These are phyloP conservation scores for Apiotrichum veenhuisii DNA, from an alignment of 1,284 basidiomycete genomes.

Conservation along the genomic window DNA sequence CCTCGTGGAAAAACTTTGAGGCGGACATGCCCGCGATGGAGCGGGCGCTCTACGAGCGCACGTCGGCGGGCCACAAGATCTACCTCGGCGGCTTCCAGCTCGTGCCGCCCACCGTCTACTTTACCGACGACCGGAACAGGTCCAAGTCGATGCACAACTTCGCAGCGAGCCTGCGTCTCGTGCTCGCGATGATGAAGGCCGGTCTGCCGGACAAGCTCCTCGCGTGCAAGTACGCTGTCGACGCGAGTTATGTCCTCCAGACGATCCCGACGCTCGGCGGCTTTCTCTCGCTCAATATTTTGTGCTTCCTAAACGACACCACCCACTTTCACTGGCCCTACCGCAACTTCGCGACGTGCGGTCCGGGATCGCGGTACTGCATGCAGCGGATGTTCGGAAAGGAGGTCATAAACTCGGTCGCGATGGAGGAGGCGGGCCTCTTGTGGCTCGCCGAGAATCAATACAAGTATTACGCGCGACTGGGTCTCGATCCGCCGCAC, in stretches of 20 bases:
- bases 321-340: slow-evolving; percentile 20
- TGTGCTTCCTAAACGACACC: slow-evolving; percentile 28
- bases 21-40: slow-evolving; percentile 23
- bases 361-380: slow-evolving; percentile 26
- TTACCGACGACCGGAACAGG: slow-evolving; percentile 14
- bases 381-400: slow-evolving; percentile 28
- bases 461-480: slow-evolving; percentile 28
- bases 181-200: slow-evolving; percentile 27
- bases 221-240: slow-evolving; percentile 26
- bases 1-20: slow-evolving; percentile 19
- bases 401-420: slow-evolving; percentile 18
- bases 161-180: slow-evolving; percentile 28
- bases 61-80: slow-evolving; percentile 19
- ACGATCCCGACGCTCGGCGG: slow-evolving; percentile 31
- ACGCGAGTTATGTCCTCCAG: slow-evolving; percentile 25
- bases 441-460: slow-evolving; percentile 36
- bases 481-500: slow-evolving; percentile 29
- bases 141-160: slow-evolving; percentile 20
- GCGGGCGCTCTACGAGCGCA: slow-evolving; percentile 18
- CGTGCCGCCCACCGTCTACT: slow-evolving; percentile 36
- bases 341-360: slow-evolving; percentile 32
- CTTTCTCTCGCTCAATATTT: slow-evolving; percentile 27
- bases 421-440: slow-evolving; percentile 31
- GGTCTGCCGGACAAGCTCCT: slow-evolving; percentile 21
- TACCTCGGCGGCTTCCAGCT: slow-evolving; percentile 32